A percentile compares a stretch with the other conserved stretches of the same genome.
Conservation (phyloP, 345 rosid genomes). For the Dipteronia sinensis region DNA sequence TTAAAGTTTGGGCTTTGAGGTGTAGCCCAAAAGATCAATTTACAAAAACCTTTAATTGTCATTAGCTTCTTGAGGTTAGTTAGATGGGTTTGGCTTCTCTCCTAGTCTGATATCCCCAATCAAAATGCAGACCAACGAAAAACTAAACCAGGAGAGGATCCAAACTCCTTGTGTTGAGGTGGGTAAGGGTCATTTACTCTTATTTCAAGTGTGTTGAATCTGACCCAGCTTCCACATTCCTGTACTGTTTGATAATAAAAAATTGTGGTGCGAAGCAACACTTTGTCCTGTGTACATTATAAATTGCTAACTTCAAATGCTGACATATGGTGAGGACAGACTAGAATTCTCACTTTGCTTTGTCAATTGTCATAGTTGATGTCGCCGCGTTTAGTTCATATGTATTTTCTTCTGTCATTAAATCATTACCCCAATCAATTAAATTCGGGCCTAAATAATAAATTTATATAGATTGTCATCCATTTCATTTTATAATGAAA, state of each 20-base stretch:
- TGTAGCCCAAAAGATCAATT: not conserved
- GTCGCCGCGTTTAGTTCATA: not conserved
- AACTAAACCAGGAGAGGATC: too few relatives aligned
- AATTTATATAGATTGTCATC: not conserved
- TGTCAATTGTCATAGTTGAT: not conserved
- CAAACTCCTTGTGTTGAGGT: too few relatives aligned
- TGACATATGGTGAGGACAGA: not conserved
- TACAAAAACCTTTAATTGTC: not conserved
- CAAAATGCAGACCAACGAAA: too few relatives aligned
- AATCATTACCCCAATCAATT: not conserved
- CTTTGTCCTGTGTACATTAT: too few relatives aligned
- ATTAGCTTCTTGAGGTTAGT: too few relatives aligned
- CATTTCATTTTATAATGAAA: not conserved
- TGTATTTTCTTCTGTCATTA: not conserved
- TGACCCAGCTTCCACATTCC: too few relatives aligned
- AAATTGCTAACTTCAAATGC: too few relatives aligned
- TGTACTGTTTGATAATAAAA: too few relatives aligned
- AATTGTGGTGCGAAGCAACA: too few relatives aligned
- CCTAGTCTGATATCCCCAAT: too few relatives aligned
- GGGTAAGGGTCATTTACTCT: too few relatives aligned
- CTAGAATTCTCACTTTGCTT: not conserved
- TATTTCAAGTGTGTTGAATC: not conserved
- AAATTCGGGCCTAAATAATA: not conserved
- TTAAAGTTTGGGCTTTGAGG: not conserved
- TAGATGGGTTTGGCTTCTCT: too few relatives aligned